Evolutionary conservation across 257 asterid species (phyloP).

Genomic region (Fraxinus anomala): DNA sequence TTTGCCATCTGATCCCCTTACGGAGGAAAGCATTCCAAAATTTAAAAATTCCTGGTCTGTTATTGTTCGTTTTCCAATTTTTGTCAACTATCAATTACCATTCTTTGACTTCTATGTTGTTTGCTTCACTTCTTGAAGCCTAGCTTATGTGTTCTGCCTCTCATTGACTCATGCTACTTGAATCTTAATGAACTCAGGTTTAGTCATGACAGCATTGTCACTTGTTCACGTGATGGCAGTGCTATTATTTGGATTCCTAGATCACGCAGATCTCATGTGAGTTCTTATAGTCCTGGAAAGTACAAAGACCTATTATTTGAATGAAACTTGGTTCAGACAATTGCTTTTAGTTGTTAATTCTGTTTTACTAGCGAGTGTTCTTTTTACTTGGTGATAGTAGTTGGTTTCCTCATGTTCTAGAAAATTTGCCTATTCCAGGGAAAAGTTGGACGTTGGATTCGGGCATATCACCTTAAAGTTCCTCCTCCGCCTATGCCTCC

Average conservation of each 20-base stretch:
- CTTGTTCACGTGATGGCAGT: constrained; percentile 99
- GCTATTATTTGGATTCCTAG: constrained; percentile 95
- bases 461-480: constrained; percentile 93
- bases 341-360: constrained; percentile 17
- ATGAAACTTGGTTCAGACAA: constrained; percentile 20
- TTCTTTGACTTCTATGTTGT: neutral
- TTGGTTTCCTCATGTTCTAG: neutral
- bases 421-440: constrained; percentile 43
- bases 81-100: constrained; percentile 14
- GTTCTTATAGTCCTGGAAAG: constrained; percentile 37
- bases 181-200: constrained; percentile 54
- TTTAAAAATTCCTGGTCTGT: constrained; percentile 83
- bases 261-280: constrained; percentile 82
- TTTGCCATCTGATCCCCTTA: constrained; percentile 59
- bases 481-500: constrained; percentile 97
- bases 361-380: neutral
- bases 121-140: constrained; percentile 22
- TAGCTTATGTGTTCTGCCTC: constrained; percentile 22
- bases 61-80: constrained; percentile 24
- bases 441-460: constrained; percentile 80
- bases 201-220: constrained; percentile 83
- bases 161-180: constrained; percentile 29
- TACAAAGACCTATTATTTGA: constrained; percentile 17
- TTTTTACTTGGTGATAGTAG: constrained; percentile 11
- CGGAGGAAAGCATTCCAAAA: constrained; percentile 73